Conservation (phyloP, 371 early-diverging fungal genomes). For the Saksenaea vasiformis region DNA sequence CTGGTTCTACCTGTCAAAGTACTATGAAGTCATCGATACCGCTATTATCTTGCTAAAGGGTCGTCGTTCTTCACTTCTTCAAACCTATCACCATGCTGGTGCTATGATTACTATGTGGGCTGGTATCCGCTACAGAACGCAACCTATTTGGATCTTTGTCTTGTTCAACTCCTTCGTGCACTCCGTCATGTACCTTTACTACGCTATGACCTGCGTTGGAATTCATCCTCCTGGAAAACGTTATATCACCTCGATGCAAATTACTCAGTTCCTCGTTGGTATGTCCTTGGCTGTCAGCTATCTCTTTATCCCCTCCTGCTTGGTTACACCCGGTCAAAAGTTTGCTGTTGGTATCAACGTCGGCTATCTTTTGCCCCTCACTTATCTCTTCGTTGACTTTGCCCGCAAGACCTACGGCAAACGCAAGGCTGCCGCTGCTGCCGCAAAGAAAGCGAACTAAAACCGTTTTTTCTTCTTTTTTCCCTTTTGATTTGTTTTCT, state of each 20-base stretch:
- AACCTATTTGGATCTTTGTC: conserved; percentile 86
- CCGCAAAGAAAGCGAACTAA: conserved; percentile 61
- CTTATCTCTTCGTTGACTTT: conserved; percentile 79
- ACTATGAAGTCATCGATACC: conserved; percentile 88
- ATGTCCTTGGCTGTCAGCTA: conserved; percentile 70
- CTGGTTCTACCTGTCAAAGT: conserved; percentile 86
- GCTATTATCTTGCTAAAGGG: conserved; percentile 83
- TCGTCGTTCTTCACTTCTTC: conserved; percentile 77
- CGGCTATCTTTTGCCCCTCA: conserved; percentile 79
- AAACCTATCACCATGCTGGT: conserved; percentile 89
- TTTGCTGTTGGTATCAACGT: conserved; percentile 73
- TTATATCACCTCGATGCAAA: conserved; percentile 84
- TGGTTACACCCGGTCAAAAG: conserved; percentile 59
- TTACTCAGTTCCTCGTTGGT: conserved; percentile 87
- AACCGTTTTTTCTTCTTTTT: not conserved
- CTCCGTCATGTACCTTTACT: conserved; percentile 91
- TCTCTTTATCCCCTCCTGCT: conserved; percentile 68
- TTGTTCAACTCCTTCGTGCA: conserved; percentile 90
- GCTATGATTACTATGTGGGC: conserved; percentile 76
- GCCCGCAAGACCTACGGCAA: conserved; percentile 68
- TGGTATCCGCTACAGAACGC: conserved; percentile 72
- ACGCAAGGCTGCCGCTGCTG: conserved; percentile 31
- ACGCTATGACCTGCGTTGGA: conserved; percentile 76
- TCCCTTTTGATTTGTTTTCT: not conserved
- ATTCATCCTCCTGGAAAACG: conserved; percentile 82